These are phyloP conservation scores for Paxillus ammoniavirescens DNA, from an alignment of 768 basidiomycete species.

Conservation along the genomic window DNA sequence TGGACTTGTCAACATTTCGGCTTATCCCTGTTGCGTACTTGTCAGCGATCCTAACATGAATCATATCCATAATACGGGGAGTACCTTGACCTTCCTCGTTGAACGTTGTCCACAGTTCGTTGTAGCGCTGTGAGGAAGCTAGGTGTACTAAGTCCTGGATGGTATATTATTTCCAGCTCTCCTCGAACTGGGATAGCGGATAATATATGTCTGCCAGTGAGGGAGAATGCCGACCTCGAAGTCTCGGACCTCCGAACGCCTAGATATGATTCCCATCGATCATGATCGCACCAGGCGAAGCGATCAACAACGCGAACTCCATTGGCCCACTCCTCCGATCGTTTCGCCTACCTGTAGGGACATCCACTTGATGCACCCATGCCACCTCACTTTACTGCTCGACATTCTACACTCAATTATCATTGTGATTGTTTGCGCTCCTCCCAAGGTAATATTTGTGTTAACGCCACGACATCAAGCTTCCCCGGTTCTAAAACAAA, in stretches of 20 bases:
- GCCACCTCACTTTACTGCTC: not conserved
- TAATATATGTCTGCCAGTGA: not conserved
- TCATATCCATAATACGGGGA: too few relatives aligned
- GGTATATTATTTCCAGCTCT: too few relatives aligned
- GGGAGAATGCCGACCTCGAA: slow-evolving; percentile 1
- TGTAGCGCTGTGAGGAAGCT: too few relatives aligned
- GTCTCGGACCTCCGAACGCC: not conserved
- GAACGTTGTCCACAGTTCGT: too few relatives aligned
- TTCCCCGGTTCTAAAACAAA: not conserved
- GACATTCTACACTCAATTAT: not conserved
- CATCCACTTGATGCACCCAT: not conserved
- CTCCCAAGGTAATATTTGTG: not conserved
- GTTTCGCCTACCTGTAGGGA: too few relatives aligned
- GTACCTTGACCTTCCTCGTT: too few relatives aligned
- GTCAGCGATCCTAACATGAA: too few relatives aligned
- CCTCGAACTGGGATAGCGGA: too few relatives aligned
- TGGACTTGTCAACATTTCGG: too few relatives aligned
- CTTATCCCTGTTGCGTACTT: too few relatives aligned
- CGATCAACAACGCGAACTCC: not conserved
- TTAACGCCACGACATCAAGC: not conserved
- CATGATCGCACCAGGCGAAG: slow-evolving; percentile 15
- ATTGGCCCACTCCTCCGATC: not conserved
- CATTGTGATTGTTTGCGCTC: not conserved
- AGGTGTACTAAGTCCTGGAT: too few relatives aligned
- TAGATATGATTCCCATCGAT: slow-evolving; percentile 15